A percentile compares a stretch with the other conserved stretches of the same genome.
Conservation (phyloP, 2,329 filamentous ascomycete species). For the Microcyclospora tardicrescens region DNA sequence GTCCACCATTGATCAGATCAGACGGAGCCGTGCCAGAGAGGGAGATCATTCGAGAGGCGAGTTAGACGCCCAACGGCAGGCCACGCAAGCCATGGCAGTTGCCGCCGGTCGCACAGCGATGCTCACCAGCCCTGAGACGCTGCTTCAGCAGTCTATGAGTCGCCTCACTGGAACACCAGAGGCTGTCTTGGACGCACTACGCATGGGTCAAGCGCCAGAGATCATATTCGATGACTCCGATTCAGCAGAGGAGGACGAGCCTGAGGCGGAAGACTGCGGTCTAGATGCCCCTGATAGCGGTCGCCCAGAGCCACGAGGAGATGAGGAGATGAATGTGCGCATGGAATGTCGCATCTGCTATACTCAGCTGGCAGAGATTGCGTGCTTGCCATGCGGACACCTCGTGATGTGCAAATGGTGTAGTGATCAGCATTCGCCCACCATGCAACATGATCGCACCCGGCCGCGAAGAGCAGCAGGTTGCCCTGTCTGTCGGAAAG, state of each 20-base stretch:
- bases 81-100: conserved; percentile 13
- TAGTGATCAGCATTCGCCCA: conserved; percentile 37
- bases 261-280: conserved; percentile 14
- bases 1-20: conserved; percentile 2
- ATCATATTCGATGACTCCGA: conserved; percentile 5
- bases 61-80: conserved; percentile 16
- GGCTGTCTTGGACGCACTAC: background rate
- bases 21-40: conserved; percentile 12
- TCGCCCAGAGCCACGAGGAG: conserved; percentile 35
- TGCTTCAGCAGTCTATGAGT: conserved; percentile 14
- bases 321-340: conserved; percentile 37
- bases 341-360: conserved; percentile 43
- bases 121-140: conserved; percentile 10
- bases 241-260: conserved; percentile 13
- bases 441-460: conserved; percentile 28
- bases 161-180: conserved; percentile 1
- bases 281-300: conserved; percentile 34
- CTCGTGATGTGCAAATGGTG: conserved; percentile 44
- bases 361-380: conserved; percentile 38
- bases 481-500: conserved; percentile 36
- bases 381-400: conserved; percentile 42
- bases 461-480: conserved; percentile 25
- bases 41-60: conserved; percentile 18
- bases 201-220: conserved; percentile 8
- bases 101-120: conserved; percentile 19